Evolutionary conservation across 306 rosid genomes (phyloP).

Genomic region (Lathyrus sativus): DNA sequence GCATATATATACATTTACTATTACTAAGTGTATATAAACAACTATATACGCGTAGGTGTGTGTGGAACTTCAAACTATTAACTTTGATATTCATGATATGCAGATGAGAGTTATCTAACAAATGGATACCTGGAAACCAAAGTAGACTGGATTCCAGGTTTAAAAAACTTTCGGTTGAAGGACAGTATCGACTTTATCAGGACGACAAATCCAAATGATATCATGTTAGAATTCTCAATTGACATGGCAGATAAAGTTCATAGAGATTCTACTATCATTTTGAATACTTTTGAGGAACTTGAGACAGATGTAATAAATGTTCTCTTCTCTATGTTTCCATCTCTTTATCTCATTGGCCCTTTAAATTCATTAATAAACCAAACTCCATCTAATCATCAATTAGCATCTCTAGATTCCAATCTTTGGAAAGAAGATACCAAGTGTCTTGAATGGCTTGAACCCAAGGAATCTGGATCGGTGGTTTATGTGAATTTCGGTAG

Average conservation of each 20-base stretch:
- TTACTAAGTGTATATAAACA: too few relatives aligned
- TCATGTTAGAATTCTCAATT: not conserved
- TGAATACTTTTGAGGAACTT: not conserved
- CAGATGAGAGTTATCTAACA: conserved; percentile 5
- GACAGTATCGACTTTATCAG: not conserved
- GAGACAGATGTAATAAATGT: not conserved
- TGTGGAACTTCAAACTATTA: not conserved
- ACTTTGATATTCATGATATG: not conserved
- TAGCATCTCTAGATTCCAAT: not conserved
- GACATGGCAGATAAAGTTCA: not conserved
- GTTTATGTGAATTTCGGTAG: not conserved
- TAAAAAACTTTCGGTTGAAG: not conserved
- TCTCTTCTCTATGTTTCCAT: not conserved
- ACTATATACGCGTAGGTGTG: too few relatives aligned
- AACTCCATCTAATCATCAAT: not conserved
- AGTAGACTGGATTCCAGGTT: not conserved
- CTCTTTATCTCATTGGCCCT: not conserved
- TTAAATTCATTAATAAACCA: not conserved
- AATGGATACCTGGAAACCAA: not conserved
- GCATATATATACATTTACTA: too few relatives aligned
- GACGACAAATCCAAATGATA: not conserved
- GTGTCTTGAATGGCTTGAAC: not conserved
- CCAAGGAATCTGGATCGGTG: not conserved
- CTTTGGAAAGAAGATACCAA: conserved; percentile 10
- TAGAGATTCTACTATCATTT: not conserved